Evolutionary conservation across 768 basidiomycete species (phyloP).

Genomic region (Asterophora parasitica): DNA sequence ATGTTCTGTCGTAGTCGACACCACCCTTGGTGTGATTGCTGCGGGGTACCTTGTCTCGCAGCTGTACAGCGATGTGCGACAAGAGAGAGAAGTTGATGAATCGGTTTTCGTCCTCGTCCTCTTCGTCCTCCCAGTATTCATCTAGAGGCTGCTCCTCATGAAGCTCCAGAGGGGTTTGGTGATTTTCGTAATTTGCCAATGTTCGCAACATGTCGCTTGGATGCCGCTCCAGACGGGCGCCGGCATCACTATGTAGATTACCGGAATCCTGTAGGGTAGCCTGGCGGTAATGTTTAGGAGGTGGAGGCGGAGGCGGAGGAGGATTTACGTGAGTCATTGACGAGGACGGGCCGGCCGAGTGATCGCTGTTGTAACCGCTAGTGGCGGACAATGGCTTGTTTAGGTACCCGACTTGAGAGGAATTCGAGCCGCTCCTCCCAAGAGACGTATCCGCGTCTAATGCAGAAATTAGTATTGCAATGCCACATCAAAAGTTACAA

Average conservation of each 20-base stretch:
- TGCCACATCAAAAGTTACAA: background rate
- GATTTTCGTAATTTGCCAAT: conserved; percentile 29
- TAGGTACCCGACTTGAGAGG: conserved; percentile 13
- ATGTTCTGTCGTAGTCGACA: conserved; percentile 84
- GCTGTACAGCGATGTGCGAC: conserved; percentile 82
- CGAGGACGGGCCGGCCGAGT: conserved; percentile 5
- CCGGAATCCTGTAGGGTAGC: conserved; percentile 4
- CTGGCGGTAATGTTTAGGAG: conserved; percentile 6
- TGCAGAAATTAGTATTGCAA: background rate
- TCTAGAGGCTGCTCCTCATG: conserved; percentile 32
- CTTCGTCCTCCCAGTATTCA: conserved; percentile 57
- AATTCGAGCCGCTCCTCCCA: conserved; percentile 11
- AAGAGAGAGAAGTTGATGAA: conserved; percentile 89
- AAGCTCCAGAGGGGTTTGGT: conserved; percentile 19
- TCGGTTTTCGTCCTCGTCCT: conserved; percentile 62
- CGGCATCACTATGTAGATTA: conserved; percentile 3
- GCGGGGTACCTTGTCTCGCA: conserved; percentile 86
- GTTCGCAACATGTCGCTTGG: conserved; percentile 34
- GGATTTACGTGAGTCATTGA: conserved; percentile 2
- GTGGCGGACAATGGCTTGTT: conserved; percentile 5
- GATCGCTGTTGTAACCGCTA: conserved; percentile 4
- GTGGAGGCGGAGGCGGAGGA: conserved; percentile 2
- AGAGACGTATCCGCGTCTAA: conserved; percentile 10
- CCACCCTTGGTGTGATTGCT: conserved; percentile 89
- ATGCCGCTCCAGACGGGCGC: conserved; percentile 22